Conservation (phyloP, 768 basidiomycete genomes). For the Lactifluus volemus region DNA sequence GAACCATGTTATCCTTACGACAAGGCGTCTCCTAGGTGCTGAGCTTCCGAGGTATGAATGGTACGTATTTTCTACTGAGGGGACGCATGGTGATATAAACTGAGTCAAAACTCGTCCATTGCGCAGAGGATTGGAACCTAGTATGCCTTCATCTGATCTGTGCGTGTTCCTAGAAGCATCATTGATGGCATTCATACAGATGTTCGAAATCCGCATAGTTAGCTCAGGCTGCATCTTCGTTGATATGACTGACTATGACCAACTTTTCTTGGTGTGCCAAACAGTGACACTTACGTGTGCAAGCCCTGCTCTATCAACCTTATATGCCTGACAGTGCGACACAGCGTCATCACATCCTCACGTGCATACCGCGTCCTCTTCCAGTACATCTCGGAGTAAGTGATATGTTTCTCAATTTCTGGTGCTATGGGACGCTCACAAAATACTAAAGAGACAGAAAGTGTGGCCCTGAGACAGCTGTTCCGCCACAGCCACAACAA, state of each 20-base stretch:
- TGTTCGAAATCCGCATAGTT: slow-evolving; percentile 15
- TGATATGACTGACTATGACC: not conserved
- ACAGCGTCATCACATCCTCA: slow-evolving; percentile 6
- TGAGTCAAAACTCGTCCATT: not conserved
- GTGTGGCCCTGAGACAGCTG: too few relatives aligned
- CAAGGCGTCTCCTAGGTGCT: not conserved
- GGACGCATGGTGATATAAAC: not conserved
- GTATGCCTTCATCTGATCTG: not conserved
- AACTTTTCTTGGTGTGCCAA: not conserved
- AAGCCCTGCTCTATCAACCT: not conserved
- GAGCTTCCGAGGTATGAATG: not conserved
- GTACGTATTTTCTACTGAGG: not conserved
- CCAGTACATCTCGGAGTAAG: slow-evolving; percentile 8
- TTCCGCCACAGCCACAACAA: not conserved
- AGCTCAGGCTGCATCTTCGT: not conserved
- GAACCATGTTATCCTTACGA: not conserved
- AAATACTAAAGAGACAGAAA: not conserved
- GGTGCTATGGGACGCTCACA: not conserved
- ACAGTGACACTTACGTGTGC: slow-evolving; percentile 6
- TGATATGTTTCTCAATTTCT: not conserved
- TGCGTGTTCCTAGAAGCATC: not conserved
- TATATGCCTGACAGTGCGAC: not conserved
- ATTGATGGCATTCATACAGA: not conserved
- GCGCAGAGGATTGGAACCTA: slow-evolving; percentile 10
- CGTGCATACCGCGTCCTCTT: slow-evolving; percentile 11